Percentiles rank a stretch among this genome's conserved stretches.
phyloP scores from a whole-genome alignment of 768 basidiomycete genomes.

The Termitomyces sp. region DNA sequence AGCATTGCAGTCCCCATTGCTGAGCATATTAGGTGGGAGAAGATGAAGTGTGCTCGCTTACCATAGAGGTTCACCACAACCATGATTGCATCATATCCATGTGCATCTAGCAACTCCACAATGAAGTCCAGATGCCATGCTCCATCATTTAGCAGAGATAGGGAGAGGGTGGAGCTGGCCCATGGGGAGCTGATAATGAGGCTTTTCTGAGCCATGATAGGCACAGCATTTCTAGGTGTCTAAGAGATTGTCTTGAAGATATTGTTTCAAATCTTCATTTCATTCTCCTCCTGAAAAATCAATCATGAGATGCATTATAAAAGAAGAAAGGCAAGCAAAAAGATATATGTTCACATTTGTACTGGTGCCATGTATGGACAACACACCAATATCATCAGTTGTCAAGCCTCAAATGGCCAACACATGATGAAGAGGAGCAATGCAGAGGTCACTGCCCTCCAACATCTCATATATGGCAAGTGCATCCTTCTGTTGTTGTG shows the following conservation, averaged over 20 bases:
- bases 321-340: background rate
- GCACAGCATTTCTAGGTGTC: conserved; percentile 93
- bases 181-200: no score
- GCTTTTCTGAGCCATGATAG: conserved; percentile 96
- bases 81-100: no score
- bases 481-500: conserved; percentile 88
- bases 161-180: no score
- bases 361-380: conserved; percentile 89
- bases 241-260: conserved; percentile 87
- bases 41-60: no score
- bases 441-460: conserved; percentile 77
- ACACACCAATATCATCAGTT: conserved; percentile 87
- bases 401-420: conserved; percentile 96
- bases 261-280: conserved; percentile 95
- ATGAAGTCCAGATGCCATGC: no score
- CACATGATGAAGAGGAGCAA: conserved; percentile 91
- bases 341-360: conserved; percentile 71
- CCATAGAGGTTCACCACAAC: no score
- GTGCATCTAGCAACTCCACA: no score
- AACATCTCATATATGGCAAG: conserved; percentile 96
- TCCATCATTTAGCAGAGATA: no score
- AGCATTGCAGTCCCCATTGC: no score
- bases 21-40: no score
- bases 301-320: conserved; percentile 4
- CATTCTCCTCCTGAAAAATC: conserved; percentile 80